A percentile compares a stretch with the other conserved stretches of the same genome.
phyloP scores from a whole-genome alignment of 2,329 filamentous ascomycete genomes.

The Sarocladium kiliense region DNA sequence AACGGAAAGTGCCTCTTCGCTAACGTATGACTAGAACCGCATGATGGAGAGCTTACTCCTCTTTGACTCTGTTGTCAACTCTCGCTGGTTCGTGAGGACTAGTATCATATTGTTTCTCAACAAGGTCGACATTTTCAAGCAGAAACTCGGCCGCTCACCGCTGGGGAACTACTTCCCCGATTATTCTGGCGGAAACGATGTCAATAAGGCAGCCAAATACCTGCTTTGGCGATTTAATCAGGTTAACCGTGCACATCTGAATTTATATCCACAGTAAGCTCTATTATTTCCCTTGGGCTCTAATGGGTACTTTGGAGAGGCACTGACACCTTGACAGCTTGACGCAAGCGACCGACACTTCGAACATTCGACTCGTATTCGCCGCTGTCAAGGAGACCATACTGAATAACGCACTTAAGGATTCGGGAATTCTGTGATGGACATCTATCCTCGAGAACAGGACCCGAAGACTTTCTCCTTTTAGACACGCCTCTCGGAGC shows the following conservation, averaged over 20 bases:
- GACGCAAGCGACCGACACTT: constrained; percentile 97
- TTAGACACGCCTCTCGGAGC: background rate
- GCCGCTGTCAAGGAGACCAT: constrained; percentile 99
- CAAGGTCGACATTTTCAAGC: constrained; percentile 97
- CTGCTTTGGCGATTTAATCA: constrained; percentile 98
- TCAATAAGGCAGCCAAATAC: constrained; percentile 97
- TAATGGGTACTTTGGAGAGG: background rate
- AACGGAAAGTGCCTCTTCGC: background rate
- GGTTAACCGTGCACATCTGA: constrained; percentile 92
- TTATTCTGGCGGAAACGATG: constrained; percentile 95
- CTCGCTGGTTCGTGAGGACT: constrained; percentile 97
- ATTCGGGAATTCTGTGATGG: constrained; percentile 85
- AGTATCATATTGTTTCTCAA: constrained; percentile 98
- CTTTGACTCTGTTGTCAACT: constrained; percentile 98
- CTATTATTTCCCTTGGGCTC: background rate
- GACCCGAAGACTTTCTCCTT: background rate
- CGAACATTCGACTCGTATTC: constrained; percentile 96
- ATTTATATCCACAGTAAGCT: constrained; percentile 93
- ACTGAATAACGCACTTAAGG: constrained; percentile 94
- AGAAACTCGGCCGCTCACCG: constrained; percentile 85
- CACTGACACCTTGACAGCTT: constrained; percentile 51
- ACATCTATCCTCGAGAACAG: background rate
- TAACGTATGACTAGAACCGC: constrained; percentile 64
- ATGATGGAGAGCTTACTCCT: constrained; percentile 98
- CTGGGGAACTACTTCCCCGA: constrained; percentile 95